Evolutionary conservation across 2,329 filamentous ascomycete genomes (phyloP).

Genomic region (Aureobasidium uvarum): DNA sequence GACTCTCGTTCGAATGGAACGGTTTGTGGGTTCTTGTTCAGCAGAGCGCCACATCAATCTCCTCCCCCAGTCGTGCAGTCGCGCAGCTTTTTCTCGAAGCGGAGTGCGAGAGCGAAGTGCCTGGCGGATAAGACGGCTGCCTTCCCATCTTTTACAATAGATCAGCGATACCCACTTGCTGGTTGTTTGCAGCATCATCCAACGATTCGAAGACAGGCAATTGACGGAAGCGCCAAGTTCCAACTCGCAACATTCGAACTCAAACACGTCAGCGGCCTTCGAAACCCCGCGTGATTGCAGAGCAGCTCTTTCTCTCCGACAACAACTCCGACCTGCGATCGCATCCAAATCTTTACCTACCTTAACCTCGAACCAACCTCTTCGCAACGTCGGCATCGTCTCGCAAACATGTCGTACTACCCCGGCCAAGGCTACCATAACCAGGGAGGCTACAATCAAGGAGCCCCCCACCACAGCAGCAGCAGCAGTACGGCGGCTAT

Average conservation of each 20-base stretch:
- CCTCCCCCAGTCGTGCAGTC: constrained; percentile 14
- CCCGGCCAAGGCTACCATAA: constrained; percentile 28
- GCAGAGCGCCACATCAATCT: constrained; percentile 16
- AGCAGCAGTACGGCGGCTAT: constrained; percentile 38
- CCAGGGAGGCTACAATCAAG: constrained; percentile 36
- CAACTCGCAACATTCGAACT: not conserved
- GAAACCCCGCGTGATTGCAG: not conserved
- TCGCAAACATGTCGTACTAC: constrained; percentile 27
- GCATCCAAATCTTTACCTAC: not conserved
- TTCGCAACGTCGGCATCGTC: not conserved
- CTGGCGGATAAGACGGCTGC: constrained; percentile 6
- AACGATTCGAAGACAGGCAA: not conserved
- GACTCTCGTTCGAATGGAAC: not conserved
- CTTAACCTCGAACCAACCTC: not conserved
- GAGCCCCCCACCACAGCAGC: constrained; percentile 45
- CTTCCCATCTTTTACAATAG: not conserved
- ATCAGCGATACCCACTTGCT: not conserved
- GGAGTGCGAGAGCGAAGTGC: not conserved
- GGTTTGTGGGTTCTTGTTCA: not conserved
- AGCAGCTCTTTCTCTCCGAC: not conserved
- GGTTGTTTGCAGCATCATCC: not conserved
- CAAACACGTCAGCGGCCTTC: not conserved
- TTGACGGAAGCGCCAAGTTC: constrained; percentile 15
- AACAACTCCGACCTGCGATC: not conserved
- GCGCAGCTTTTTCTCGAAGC: constrained; percentile 1